Evolutionary conservation across 106 monocot genomes (phyloP).

Genomic region (Cymbidium sinense): DNA sequence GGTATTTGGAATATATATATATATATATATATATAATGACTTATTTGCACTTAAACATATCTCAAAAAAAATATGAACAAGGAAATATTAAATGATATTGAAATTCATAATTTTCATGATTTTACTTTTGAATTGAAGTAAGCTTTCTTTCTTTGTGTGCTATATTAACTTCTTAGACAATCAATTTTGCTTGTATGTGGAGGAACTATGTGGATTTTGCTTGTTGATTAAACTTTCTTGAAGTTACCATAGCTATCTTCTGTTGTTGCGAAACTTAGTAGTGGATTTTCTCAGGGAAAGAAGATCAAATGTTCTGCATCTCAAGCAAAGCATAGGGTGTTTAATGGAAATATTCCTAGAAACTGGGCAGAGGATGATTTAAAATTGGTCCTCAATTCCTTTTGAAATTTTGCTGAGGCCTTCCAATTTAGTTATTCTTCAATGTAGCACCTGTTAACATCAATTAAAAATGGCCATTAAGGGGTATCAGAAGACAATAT

Average conservation of each 20-base stretch:
- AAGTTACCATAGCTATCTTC: neutral
- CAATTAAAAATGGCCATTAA: too few relatives aligned
- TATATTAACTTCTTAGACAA: neutral
- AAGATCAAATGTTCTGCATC: constrained; percentile 73
- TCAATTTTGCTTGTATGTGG: neutral
- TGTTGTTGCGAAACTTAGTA: neutral
- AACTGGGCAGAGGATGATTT: constrained; percentile 54
- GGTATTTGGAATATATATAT: neutral
- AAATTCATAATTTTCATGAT: neutral
- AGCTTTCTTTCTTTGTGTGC: neutral
- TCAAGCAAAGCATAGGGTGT: constrained; percentile 72
- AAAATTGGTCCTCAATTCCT: too few relatives aligned
- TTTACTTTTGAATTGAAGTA: neutral
- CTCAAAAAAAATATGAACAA: neutral
- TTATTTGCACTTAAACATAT: neutral
- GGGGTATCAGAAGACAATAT: too few relatives aligned
- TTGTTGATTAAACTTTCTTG: constrained; percentile 1
- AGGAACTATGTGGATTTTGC: neutral
- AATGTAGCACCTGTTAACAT: too few relatives aligned
- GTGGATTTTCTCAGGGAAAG: constrained; percentile 44
- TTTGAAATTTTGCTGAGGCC: too few relatives aligned
- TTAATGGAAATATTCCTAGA: constrained; percentile 83
- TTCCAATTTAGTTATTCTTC: too few relatives aligned
- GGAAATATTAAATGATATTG: neutral
- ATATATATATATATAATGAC: neutral